These are phyloP conservation scores for Venturia effusa DNA, from an alignment of 2,329 filamentous ascomycete species.

Conservation along the genomic window DNA sequence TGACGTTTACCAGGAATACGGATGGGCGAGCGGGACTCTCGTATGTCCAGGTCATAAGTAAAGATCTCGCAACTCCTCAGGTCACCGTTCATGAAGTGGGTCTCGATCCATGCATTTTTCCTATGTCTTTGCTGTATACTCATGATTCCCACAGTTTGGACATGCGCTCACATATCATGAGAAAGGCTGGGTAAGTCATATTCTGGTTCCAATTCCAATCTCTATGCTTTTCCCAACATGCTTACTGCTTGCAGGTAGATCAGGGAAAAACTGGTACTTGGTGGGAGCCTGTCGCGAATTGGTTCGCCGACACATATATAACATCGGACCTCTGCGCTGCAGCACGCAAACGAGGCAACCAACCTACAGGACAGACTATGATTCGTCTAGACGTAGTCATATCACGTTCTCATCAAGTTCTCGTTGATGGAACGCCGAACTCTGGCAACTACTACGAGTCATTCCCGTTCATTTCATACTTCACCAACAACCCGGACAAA, in stretches of 20 bases:
- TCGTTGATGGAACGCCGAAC: slow-evolving; percentile 34
- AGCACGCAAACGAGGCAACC: slow-evolving; percentile 27
- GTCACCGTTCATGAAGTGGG: slow-evolving; percentile 36
- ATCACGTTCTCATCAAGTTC: slow-evolving; percentile 36
- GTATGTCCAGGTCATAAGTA: slow-evolving; percentile 33
- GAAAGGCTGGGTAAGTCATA: slow-evolving; percentile 14
- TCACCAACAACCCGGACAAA: slow-evolving; percentile 38
- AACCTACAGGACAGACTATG: slow-evolving; percentile 25
- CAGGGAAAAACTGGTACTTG: slow-evolving; percentile 37
- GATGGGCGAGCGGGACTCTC: slow-evolving; percentile 30
- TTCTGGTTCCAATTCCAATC: not conserved
- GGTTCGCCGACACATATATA: slow-evolving; percentile 38
- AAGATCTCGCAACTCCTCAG: slow-evolving; percentile 28
- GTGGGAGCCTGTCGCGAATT: slow-evolving; percentile 43
- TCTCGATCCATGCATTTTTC: too few relatives aligned
- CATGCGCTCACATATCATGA: slow-evolving; percentile 37
- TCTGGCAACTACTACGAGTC: slow-evolving; percentile 39
- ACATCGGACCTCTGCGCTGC: slow-evolving; percentile 34
- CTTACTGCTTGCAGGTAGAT: slow-evolving; percentile 20
- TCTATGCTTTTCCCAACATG: not conserved
- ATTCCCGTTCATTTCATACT: slow-evolving; percentile 40
- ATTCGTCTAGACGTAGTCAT: slow-evolving; percentile 37
- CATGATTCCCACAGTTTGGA: slow-evolving; percentile 24
- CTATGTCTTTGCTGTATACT: not conserved
- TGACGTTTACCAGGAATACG: not conserved